Evolutionary conservation across 148 eudicot genomes (phyloP).

Genomic region (Arctostaphylos glauca): DNA sequence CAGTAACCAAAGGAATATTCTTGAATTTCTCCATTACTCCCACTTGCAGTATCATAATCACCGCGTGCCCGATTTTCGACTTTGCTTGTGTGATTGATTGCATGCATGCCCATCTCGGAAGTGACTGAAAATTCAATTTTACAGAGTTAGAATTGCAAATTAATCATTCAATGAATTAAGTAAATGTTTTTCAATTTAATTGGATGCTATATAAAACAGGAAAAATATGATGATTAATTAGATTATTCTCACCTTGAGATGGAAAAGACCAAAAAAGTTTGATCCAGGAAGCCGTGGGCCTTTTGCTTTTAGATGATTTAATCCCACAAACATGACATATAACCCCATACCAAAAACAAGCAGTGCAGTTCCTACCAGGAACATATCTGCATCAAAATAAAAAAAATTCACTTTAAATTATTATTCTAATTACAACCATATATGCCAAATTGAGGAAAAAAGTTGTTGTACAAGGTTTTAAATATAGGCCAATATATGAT

Average conservation of each 20-base stretch:
- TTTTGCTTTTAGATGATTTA: slow-evolving; percentile 20
- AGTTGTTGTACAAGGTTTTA: no score
- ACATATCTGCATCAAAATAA: slow-evolving; percentile 55
- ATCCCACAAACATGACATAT: slow-evolving; percentile 62
- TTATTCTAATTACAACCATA: not conserved
- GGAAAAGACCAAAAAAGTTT: slow-evolving; percentile 42
- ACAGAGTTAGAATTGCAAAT: not conserved
- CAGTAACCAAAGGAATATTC: slow-evolving; percentile 49
- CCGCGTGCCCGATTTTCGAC: slow-evolving; percentile 63
- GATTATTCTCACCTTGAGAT: slow-evolving; percentile 33
- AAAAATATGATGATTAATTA: not conserved
- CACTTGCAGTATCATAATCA: slow-evolving; percentile 70
- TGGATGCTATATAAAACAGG: no score
- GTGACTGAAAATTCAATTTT: slow-evolving; percentile 25
- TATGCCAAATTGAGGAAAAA: no score
- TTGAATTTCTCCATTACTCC: slow-evolving; percentile 66
- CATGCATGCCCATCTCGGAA: slow-evolving; percentile 51
- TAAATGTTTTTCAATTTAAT: no score
- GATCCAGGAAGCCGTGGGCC: slow-evolving; percentile 29
- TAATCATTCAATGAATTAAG: not conserved
- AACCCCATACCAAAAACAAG: slow-evolving; percentile 64
- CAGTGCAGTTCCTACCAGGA: slow-evolving; percentile 65
- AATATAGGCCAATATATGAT: no score
- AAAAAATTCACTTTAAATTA: not conserved
- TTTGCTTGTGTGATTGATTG: slow-evolving; percentile 53